Percentiles rank a stretch among this genome's conserved stretches.
Evolutionary conservation across 139 green algal genomes (phyloP).

Genomic region (Chlamydomonas applanata): DNA sequence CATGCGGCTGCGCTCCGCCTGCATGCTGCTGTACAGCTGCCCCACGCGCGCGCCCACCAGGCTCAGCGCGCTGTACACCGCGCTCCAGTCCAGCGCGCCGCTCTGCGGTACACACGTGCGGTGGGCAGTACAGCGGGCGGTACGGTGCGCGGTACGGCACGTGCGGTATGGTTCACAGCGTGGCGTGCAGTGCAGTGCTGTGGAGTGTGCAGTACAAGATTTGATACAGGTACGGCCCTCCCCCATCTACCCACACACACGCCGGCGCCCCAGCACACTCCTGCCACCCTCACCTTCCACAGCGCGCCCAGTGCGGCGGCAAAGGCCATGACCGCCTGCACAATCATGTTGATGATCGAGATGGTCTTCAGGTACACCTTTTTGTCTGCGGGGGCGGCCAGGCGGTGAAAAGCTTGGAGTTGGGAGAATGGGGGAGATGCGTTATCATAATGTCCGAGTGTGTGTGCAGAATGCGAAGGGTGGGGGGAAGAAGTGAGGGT

Average conservation of each 20-base stretch:
- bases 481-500: too few relatives aligned
- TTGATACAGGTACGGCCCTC: too few relatives aligned
- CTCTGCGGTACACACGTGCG: background rate
- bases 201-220: too few relatives aligned
- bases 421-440: too few relatives aligned
- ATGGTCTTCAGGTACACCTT: slow-evolving; percentile 50
- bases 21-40: slow-evolving; percentile 30
- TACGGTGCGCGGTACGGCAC: too few relatives aligned
- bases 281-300: background rate
- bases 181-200: too few relatives aligned
- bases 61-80: slow-evolving; percentile 21
- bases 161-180: too few relatives aligned
- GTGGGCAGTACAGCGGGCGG: too few relatives aligned
- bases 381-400: slow-evolving; percentile 44
- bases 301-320: slow-evolving; percentile 15
- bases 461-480: too few relatives aligned
- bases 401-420: background rate
- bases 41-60: slow-evolving; percentile 19
- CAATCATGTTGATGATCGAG: slow-evolving; percentile 46
- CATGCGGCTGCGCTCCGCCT: slow-evolving; percentile 23
- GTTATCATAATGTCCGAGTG: too few relatives aligned
- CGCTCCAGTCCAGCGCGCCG: slow-evolving; percentile 16
- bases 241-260: too few relatives aligned
- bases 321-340: slow-evolving; percentile 44
- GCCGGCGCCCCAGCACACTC: too few relatives aligned